Base-by-base conservation (phyloP, 1,139 yeast species). In the Tardiomyces blankii region DNA sequence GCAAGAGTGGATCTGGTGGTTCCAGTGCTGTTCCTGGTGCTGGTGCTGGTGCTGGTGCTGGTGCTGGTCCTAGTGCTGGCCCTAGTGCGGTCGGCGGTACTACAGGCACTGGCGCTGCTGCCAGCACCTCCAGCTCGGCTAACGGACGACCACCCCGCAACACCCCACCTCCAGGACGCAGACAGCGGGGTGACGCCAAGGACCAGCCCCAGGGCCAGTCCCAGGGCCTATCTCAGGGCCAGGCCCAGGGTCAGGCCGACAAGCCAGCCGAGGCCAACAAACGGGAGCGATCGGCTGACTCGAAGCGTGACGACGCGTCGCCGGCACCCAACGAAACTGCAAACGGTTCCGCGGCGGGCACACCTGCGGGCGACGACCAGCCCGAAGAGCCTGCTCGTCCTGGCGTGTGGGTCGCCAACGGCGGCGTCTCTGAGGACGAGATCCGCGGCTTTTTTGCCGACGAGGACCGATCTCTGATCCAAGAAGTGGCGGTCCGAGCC, bases 341-440 rank as follows among this genome's bases (percentile, higher is more conserved):
- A 41, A 2, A 40, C 49, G 12, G 32, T 48, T 11, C 44, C 45
- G n/a, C 46, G 39, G 28, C 14, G 38, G 13, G 42, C 45, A n/a
- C 43, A 44, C 32, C 38, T 47, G 21, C 21, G 28, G 30, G 42
- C 41, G n/a, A 40, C 16, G 18, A 41, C 42, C 19, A 35, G 39
- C 11, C 39, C 19, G 19, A 35, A 35, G 48, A 40, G 43, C 45
- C 51, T 5, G 48, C 47, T n/a, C 49, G 52, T 16, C 66, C 67
- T 14, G 70, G 68, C 3, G 55, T 68, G 19, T 68, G 71, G 70
- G 57, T 68, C 49, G 57, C 67, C 35, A 61, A 63, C 41, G 69
- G 65, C 23, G 60, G 57, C 30, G 60, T 59, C 14, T 48, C 60
- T 8, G 64, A 65, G 41, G 64, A 60, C 12, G 64, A 59, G 23